phyloP scores from a whole-genome alignment of 768 basidiomycete species.

The Gautieria morchelliformis region DNA sequence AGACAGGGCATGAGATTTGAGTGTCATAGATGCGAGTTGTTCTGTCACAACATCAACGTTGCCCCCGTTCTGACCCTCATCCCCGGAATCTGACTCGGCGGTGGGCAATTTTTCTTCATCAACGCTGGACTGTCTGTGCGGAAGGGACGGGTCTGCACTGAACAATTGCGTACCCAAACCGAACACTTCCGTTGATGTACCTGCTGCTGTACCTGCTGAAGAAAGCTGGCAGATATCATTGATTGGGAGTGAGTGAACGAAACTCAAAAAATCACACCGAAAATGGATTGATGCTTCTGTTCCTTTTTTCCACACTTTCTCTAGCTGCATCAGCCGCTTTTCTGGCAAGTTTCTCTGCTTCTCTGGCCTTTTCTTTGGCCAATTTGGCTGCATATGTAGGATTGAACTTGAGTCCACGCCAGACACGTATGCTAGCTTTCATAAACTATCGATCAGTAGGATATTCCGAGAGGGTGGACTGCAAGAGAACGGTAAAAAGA shows the following conservation, averaged over 20 bases:
- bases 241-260: background rate
- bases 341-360: slow-evolving; percentile 27
- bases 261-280: slow-evolving; percentile 33
- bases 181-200: background rate
- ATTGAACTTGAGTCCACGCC: slow-evolving; percentile 68
- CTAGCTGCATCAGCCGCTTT: slow-evolving; percentile 20
- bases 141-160: slow-evolving; percentile 20
- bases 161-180: slow-evolving; percentile 62
- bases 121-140: background rate
- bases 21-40: slow-evolving; percentile 18
- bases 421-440: slow-evolving; percentile 60
- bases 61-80: background rate
- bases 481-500: background rate
- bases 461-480: background rate
- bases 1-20: slow-evolving; percentile 20
- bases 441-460: slow-evolving; percentile 1
- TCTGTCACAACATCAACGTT: slow-evolving; percentile 27
- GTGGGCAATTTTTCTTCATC: background rate
- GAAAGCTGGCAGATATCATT: background rate
- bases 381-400: slow-evolving; percentile 67
- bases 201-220: background rate
- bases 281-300: slow-evolving; percentile 53
- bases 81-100: slow-evolving; percentile 13
- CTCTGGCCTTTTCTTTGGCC: slow-evolving; percentile 37
- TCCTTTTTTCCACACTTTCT: slow-evolving; percentile 21